Base-by-base conservation (phyloP, 345 rosid genomes). In the Brassica nigra region DNA sequence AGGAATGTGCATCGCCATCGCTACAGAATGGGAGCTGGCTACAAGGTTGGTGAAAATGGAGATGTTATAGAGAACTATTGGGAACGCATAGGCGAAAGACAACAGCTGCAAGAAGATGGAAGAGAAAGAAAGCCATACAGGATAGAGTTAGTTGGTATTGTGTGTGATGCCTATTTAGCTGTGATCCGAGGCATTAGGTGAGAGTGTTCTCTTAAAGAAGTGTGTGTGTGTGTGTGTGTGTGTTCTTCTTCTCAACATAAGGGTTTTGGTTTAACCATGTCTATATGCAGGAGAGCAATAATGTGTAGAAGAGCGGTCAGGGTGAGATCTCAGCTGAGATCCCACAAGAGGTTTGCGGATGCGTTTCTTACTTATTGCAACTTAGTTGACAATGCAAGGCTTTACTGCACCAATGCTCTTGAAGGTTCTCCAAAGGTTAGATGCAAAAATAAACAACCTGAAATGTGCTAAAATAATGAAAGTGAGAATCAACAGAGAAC, bases 111-210 rank as follows among this genome's bases (percentile, higher is more conserved):
- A 71, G 84, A 86, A 30, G 96, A 83, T 54, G 85, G 85, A 39
- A 86, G 83, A 34, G 85, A 52, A 77, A 90, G 92, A 80, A 95
- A 90, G 78, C 92, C 97, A 14, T 94, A 92, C 86, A 88, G 98
- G 83, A 93, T 95, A 87, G 99, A 90, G 85, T 74, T 95, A 70
- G 98, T 92, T 65, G 99, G 99, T 12, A 95, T 95, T 55, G 97
- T 95, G 37, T 95, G 98, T 28, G 99, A 95, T 80, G 97, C 99
- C 9, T 92, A 95, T 66, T 82, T 95, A 79, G 99, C 99, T 4
- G 99, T 92, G 55, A 84, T 89, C 28, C 85, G 99, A 83, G 99
- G 97, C 86, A 89, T 95, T 76, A 92, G 99, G 99, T 89, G 7
- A 75, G 80, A 80, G 30, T 62, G 49, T 54, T 16, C 20, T 49